Conservation (phyloP, 768 basidiomycete species). For the Kwoniella mangroviensis region DNA sequence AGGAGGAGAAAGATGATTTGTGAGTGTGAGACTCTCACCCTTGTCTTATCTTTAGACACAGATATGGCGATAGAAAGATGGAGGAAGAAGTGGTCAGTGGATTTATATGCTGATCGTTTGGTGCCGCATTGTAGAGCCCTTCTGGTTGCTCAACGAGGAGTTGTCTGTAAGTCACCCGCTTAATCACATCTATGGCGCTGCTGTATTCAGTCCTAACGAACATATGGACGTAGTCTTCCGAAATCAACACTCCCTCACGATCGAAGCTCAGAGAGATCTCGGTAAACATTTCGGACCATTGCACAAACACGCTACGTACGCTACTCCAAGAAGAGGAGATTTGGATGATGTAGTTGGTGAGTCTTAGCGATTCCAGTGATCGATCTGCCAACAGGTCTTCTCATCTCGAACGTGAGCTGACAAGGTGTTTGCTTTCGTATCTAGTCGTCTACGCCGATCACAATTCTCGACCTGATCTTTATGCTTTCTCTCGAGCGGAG, state of each 20-base stretch:
- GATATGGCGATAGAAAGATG: background rate
- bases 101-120: background rate
- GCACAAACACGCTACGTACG: slow-evolving; percentile 84
- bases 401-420: background rate
- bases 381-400: background rate
- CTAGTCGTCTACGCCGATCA: slow-evolving; percentile 56
- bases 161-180: slow-evolving; percentile 47
- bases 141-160: slow-evolving; percentile 54
- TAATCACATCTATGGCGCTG: background rate
- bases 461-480: slow-evolving; percentile 54
- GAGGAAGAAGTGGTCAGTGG: background rate
- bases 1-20: slow-evolving; percentile 54
- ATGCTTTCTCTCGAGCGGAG: slow-evolving; percentile 73
- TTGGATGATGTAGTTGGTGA: slow-evolving; percentile 57
- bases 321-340: slow-evolving; percentile 71
- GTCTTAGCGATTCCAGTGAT: slow-evolving; percentile 9
- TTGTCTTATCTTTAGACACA: background rate
- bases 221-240: slow-evolving; percentile 44
- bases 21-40: slow-evolving; percentile 10
- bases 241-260: slow-evolving; percentile 47
- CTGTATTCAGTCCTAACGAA: background rate
- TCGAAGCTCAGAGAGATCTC: slow-evolving; percentile 52
- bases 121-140: slow-evolving; percentile 36
- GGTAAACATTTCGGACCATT: slow-evolving; percentile 58
- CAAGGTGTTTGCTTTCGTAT: background rate